A percentile compares a stretch with the other conserved stretches of the same genome.
Evolutionary conservation across 805 yeast genomes (phyloP).

Genomic region (Grigorovia transvaalensis): DNA sequence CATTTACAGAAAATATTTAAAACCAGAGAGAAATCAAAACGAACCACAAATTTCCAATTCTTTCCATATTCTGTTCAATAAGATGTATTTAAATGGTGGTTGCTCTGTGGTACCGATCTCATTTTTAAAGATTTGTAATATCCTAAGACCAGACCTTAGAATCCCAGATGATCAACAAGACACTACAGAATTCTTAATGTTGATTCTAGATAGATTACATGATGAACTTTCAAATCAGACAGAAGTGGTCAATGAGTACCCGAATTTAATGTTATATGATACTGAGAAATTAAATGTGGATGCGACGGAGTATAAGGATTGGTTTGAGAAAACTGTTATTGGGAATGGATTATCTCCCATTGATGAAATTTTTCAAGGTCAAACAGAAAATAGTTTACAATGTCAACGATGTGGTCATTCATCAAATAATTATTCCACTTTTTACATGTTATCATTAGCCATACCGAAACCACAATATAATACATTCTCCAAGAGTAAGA

Average conservation of each 20-base stretch:
- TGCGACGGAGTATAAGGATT: conserved; percentile 44
- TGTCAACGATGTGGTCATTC: conserved; percentile 58
- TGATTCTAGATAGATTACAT: conserved; percentile 57
- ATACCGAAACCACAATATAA: conserved; percentile 35
- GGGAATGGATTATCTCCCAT: conserved; percentile 60
- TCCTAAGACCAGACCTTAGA: conserved; percentile 52
- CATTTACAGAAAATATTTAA: conserved; percentile 35
- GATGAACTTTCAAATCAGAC: conserved; percentile 44
- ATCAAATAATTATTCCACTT: conserved; percentile 50
- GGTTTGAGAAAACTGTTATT: conserved; percentile 45
- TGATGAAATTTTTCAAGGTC: conserved; percentile 61
- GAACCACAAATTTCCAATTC: conserved; percentile 33
- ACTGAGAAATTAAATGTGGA: conserved; percentile 18
- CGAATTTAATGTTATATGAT: conserved; percentile 30
- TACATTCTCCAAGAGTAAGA: conserved; percentile 23
- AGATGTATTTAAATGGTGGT: conserved; percentile 50
- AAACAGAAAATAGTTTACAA: conserved; percentile 50
- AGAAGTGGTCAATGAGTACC: conserved; percentile 31
- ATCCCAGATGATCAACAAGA: conserved; percentile 76
- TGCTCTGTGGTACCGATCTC: conserved; percentile 55
- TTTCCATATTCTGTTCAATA: conserved; percentile 42
- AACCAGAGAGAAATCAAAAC: conserved; percentile 12
- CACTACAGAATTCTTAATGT: conserved; percentile 64
- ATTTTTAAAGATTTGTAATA: conserved; percentile 42
- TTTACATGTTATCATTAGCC: conserved; percentile 53